Evolutionary conservation across 2,329 filamentous ascomycete genomes (phyloP).

Genomic region (Coleophoma eucalyptorum): DNA sequence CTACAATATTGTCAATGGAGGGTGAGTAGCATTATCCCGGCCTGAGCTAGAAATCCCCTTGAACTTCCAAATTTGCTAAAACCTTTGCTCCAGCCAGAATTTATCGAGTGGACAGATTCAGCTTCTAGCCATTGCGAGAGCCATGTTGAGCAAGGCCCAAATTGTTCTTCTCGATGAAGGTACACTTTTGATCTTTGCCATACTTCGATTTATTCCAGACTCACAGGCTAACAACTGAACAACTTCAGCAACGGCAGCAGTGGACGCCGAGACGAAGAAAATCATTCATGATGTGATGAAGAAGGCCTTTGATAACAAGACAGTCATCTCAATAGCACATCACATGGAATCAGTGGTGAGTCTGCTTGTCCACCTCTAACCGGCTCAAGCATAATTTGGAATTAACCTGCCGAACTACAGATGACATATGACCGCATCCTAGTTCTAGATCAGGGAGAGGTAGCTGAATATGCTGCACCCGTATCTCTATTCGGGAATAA

Average conservation of each 20-base stretch:
- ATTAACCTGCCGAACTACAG: slow-evolving; percentile 81
- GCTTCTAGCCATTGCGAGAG: slow-evolving; percentile 40
- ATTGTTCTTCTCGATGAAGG: slow-evolving; percentile 28
- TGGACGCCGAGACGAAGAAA: neutral
- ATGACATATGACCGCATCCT: slow-evolving; percentile 89
- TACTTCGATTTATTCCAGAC: neutral
- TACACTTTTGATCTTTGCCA: slow-evolving; percentile 4
- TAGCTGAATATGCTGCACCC: slow-evolving; percentile 79
- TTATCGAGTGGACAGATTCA: slow-evolving; percentile 22
- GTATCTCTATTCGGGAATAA: slow-evolving; percentile 65
- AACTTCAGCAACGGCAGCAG: neutral
- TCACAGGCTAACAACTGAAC: too few species aligned
- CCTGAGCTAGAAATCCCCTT: slow-evolving; percentile 74
- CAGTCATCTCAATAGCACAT: neutral
- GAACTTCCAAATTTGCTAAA: slow-evolving; percentile 34
- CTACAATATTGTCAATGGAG: too few species aligned
- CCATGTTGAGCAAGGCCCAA: slow-evolving; percentile 29
- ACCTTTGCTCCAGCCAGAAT: neutral
- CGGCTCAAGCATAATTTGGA: slow-evolving; percentile 74
- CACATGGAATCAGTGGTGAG: neutral
- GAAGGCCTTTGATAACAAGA: neutral
- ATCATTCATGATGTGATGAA: neutral
- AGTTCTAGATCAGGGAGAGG: slow-evolving; percentile 83
- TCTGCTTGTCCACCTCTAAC: too few species aligned
- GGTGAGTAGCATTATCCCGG: too few species aligned